These are phyloP conservation scores for Naganishia kalamii DNA, from an alignment of 768 basidiomycete species.

Conservation along the genomic window DNA sequence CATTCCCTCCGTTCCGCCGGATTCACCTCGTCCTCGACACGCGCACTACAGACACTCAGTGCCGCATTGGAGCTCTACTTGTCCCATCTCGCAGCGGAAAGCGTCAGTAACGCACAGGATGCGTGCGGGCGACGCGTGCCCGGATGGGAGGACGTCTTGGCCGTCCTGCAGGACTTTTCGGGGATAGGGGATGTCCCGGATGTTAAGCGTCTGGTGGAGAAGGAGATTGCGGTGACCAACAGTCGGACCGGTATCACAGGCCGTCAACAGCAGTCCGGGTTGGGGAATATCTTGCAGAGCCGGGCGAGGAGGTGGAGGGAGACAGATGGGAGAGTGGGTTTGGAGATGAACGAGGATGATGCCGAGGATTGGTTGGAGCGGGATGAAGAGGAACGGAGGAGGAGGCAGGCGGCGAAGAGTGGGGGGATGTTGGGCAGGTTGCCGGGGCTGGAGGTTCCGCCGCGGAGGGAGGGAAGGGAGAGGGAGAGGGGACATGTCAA, in stretches of 20 bases:
- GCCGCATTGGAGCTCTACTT: slow-evolving; percentile 9
- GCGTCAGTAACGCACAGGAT: slow-evolving; percentile 13
- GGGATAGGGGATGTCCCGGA: background rate
- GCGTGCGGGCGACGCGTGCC: background rate
- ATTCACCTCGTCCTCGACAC: slow-evolving; percentile 1
- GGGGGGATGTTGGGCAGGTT: slow-evolving; percentile 14
- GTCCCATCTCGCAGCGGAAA: background rate
- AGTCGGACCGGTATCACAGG: background rate
- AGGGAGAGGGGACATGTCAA: slow-evolving; percentile 1
- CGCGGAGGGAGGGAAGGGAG: background rate
- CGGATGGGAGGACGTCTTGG: slow-evolving; percentile 14
- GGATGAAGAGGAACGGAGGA: background rate
- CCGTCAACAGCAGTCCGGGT: background rate
- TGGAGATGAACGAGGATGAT: slow-evolving; percentile 16
- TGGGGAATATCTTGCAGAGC: background rate
- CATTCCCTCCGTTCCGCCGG: slow-evolving; percentile 13
- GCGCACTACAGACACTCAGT: slow-evolving; percentile 4
- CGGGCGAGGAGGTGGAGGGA: slow-evolving; percentile 4
- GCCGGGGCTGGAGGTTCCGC: background rate
- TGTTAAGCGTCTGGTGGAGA: slow-evolving; percentile 4
- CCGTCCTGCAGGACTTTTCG: background rate
- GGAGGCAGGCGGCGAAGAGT: background rate
- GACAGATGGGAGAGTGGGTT: background rate
- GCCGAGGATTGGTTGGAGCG: slow-evolving; percentile 10
- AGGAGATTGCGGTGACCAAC: background rate